phyloP scores from a whole-genome alignment of 2,329 filamentous ascomycete species.

The Aspergillus quadrilineatus region DNA sequence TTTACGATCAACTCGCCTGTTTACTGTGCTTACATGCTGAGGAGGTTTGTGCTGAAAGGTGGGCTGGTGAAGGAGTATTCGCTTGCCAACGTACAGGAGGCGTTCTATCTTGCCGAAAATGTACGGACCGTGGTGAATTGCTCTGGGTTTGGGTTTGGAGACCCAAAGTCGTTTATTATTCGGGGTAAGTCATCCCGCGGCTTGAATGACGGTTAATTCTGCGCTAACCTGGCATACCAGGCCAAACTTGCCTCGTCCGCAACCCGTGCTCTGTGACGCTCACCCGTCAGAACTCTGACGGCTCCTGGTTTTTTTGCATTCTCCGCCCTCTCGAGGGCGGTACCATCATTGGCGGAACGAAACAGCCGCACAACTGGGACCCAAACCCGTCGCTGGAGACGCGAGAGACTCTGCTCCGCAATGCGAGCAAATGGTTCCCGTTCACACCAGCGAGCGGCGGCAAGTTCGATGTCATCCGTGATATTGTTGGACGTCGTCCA shows the following conservation, averaged over 20 bases:
- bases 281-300: slow-evolving; percentile 63
- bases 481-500: slow-evolving; percentile 48
- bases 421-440: slow-evolving; percentile 43
- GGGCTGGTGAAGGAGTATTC: slow-evolving; percentile 33
- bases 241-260: slow-evolving; percentile 50
- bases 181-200: slow-evolving; percentile 30
- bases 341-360: slow-evolving; percentile 66
- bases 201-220: too few relatives aligned
- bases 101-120: slow-evolving; percentile 36
- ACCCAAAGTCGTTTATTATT: slow-evolving; percentile 46
- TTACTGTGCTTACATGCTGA: slow-evolving; percentile 44
- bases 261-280: slow-evolving; percentile 49
- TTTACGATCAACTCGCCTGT: slow-evolving; percentile 46
- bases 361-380: slow-evolving; percentile 60
- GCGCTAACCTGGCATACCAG: slow-evolving; percentile 20
- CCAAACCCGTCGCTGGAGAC: slow-evolving; percentile 49
- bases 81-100: slow-evolving; percentile 34
- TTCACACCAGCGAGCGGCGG: slow-evolving; percentile 36
- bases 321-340: slow-evolving; percentile 62
- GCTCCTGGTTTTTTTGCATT: slow-evolving; percentile 63
- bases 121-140: slow-evolving; percentile 47
- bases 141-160: slow-evolving; percentile 45
- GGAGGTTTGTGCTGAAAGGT: slow-evolving; percentile 41
- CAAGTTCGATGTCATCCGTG: slow-evolving; percentile 45
- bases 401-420: slow-evolving; percentile 48